Percentiles rank a stretch among this genome's conserved stretches.
Evolutionary conservation across 1,139 yeast species (phyloP).

Genomic region (Geotrichum reessii): DNA sequence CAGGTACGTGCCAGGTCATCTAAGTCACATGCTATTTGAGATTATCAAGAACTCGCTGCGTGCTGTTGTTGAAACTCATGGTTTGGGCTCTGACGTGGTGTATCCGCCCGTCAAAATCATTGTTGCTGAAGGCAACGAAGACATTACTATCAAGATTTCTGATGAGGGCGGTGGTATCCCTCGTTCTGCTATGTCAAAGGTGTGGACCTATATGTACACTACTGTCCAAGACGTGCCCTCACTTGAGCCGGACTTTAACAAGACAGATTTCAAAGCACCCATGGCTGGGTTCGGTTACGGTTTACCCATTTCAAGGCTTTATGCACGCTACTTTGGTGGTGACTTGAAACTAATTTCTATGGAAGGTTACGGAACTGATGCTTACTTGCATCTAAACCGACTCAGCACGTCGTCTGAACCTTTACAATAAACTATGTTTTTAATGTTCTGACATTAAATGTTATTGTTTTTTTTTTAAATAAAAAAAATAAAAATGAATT

Average conservation of each 20-base stretch:
- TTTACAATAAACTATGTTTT: conserved; percentile 32
- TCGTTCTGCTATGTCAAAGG: conserved; percentile 72
- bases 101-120: conserved; percentile 84
- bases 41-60: conserved; percentile 76
- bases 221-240: conserved; percentile 73
- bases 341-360: conserved; percentile 78
- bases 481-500: background rate
- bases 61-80: conserved; percentile 76
- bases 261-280: conserved; percentile 69
- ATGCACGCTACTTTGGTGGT: conserved; percentile 89
- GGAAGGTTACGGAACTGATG: conserved; percentile 96
- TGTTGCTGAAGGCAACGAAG: conserved; percentile 87
- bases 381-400: conserved; percentile 72
- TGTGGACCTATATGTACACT: conserved; percentile 89
- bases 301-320: conserved; percentile 75
- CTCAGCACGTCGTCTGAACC: conserved; percentile 48
- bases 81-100: conserved; percentile 50
- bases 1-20: conserved; percentile 88
- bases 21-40: conserved; percentile 83
- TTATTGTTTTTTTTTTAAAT: background rate
- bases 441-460: background rate
- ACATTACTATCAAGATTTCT: conserved; percentile 84
- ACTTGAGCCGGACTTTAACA: conserved; percentile 50
- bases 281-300: conserved; percentile 96
- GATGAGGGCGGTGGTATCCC: conserved; percentile 96